Evolutionary conservation across 2,329 filamentous ascomycete genomes (phyloP).

Genomic region (Harringtonia aguacate): DNA sequence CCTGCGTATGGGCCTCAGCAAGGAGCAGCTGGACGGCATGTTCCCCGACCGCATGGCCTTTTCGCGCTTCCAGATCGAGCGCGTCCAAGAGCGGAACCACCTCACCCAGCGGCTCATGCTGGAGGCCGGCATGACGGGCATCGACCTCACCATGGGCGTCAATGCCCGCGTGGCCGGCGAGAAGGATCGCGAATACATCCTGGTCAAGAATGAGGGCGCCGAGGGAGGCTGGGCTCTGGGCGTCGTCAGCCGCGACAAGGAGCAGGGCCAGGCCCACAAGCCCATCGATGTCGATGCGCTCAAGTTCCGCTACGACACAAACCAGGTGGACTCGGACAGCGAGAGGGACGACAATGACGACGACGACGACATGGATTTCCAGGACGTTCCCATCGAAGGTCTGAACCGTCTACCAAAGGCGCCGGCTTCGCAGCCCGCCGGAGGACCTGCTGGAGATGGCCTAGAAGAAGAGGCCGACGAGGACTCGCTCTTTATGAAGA

Average conservation of each 20-base stretch:
- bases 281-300: slow-evolving; percentile 83
- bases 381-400: slow-evolving; percentile 86
- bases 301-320: slow-evolving; percentile 43
- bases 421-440: slow-evolving; percentile 11
- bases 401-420: slow-evolving; percentile 70
- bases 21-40: slow-evolving; percentile 93
- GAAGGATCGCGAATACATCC: slow-evolving; percentile 83
- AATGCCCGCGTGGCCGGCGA: slow-evolving; percentile 69
- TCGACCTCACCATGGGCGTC: slow-evolving; percentile 57
- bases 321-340: slow-evolving; percentile 37
- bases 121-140: slow-evolving; percentile 77
- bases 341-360: slow-evolving; percentile 50
- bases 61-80: slow-evolving; percentile 89
- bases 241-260: slow-evolving; percentile 78
- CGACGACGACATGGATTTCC: slow-evolving; percentile 66
- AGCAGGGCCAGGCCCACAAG: slow-evolving; percentile 68
- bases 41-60: slow-evolving; percentile 98
- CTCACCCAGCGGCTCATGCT: slow-evolving; percentile 92
- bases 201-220: slow-evolving; percentile 90
- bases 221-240: slow-evolving; percentile 95
- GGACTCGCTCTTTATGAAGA: slow-evolving; percentile 46
- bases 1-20: slow-evolving; percentile 89
- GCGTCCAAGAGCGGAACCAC: slow-evolving; percentile 85
- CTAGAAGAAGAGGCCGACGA: slow-evolving; percentile 28
- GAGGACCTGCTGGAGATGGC: slow-evolving; percentile 6